Conservation (phyloP, 179 eudicot species). For the Drosera spatulata region DNA sequence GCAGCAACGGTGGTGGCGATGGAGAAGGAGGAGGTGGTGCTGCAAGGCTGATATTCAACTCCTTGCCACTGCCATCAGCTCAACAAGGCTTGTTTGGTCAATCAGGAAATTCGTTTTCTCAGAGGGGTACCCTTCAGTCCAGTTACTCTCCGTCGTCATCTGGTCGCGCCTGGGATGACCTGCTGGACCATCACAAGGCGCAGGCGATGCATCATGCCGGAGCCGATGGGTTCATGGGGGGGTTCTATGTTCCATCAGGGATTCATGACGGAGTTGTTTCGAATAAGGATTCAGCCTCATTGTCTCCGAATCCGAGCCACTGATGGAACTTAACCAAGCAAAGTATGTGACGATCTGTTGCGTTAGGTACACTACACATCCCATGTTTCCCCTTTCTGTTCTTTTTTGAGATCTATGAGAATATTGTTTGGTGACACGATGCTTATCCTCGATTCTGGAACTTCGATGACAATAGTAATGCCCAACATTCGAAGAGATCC, state of each 20-base stretch:
- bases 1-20: not conserved
- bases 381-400: no score
- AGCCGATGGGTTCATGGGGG: slow-evolving; percentile 21
- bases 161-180: no score
- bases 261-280: slow-evolving; percentile 37
- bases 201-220: slow-evolving; percentile 13
- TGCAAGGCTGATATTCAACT: slow-evolving; percentile 10
- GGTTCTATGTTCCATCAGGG: slow-evolving; percentile 39
- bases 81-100: slow-evolving; percentile 18
- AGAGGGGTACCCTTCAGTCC: slow-evolving; percentile 48
- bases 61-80: slow-evolving; percentile 9
- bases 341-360: not conserved
- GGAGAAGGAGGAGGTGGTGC: slow-evolving; percentile 21
- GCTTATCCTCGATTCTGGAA: no score
- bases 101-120: slow-evolving; percentile 12
- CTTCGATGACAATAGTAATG: no score
- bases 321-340: not conserved
- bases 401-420: no score
- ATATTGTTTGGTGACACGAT: no score
- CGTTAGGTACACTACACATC: not conserved
- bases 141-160: no score
- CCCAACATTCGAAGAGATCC: no score
- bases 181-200: no score
- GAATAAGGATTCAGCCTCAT: slow-evolving; percentile 46
- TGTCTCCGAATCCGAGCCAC: slow-evolving; percentile 41